phyloP scores from a whole-genome alignment of 768 basidiomycete species.

The Trametes cinnabarina region DNA sequence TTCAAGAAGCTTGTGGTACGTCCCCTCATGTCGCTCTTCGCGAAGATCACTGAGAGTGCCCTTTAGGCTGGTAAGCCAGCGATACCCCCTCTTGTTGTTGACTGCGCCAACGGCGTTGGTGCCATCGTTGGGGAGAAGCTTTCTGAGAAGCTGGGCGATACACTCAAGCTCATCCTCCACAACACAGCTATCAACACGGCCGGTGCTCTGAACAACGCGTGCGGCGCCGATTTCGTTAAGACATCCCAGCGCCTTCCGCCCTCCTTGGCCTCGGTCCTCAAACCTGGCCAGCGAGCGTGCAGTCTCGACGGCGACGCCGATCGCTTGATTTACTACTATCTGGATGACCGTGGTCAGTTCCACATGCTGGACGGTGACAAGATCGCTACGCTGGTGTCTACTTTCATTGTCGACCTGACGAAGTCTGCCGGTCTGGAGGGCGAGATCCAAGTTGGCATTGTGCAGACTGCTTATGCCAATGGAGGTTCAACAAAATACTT shows the following conservation, averaged over 20 bases:
- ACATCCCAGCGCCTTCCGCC: constrained; percentile 86
- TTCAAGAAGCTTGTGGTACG: constrained; percentile 87
- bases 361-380: constrained; percentile 97
- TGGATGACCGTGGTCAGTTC: constrained; percentile 75
- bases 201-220: constrained; percentile 79
- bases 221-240: constrained; percentile 97
- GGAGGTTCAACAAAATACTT: constrained; percentile 95
- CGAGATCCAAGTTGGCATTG: constrained; percentile 83
- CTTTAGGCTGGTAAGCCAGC: constrained; percentile 56
- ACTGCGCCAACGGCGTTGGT: constrained; percentile 99
- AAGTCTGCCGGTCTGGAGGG: constrained; percentile 79
- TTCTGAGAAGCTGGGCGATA: constrained; percentile 53
- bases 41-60: constrained; percentile 1
- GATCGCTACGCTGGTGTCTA: constrained; percentile 90
- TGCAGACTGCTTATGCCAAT: constrained; percentile 98
- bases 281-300: constrained; percentile 79
- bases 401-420: constrained; percentile 89
- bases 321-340: constrained; percentile 92
- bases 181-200: constrained; percentile 64
- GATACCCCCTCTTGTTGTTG: constrained; percentile 67
- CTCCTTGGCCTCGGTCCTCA: constrained; percentile 58
- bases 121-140: constrained; percentile 67
- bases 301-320: constrained; percentile 98
- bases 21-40: constrained; percentile 13
- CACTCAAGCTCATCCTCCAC: constrained; percentile 61